Evolutionary conservation across 2,329 filamentous ascomycete species (phyloP).

Genomic region (Verticillium nonalfalfae): DNA sequence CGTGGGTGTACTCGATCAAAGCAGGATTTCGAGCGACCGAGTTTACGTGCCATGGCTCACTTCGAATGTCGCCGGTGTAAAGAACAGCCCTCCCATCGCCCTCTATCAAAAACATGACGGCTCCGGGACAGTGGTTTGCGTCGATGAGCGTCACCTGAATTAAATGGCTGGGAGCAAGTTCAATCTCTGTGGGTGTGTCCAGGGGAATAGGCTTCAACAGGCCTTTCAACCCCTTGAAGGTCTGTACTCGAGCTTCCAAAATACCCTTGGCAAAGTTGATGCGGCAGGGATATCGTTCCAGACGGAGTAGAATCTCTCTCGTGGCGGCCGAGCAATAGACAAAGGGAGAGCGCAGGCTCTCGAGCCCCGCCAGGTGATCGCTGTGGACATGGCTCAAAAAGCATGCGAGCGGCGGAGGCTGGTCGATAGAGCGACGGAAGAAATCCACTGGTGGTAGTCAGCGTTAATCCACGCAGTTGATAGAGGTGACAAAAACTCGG

Average conservation of each 20-base stretch:
- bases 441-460: slow-evolving; percentile 59
- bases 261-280: slow-evolving; percentile 77
- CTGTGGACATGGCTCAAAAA: slow-evolving; percentile 92
- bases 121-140: slow-evolving; percentile 86
- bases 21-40: slow-evolving; percentile 63
- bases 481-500: slow-evolving; percentile 3
- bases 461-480: slow-evolving; percentile 1
- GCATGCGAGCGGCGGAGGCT: slow-evolving; percentile 64
- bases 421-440: slow-evolving; percentile 55
- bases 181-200: slow-evolving; percentile 70
- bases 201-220: slow-evolving; percentile 77
- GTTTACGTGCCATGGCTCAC: slow-evolving; percentile 82
- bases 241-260: slow-evolving; percentile 65
- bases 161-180: slow-evolving; percentile 60
- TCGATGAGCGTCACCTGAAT: slow-evolving; percentile 81
- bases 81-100: slow-evolving; percentile 64
- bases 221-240: slow-evolving; percentile 69
- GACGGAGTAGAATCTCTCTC: slow-evolving; percentile 68
- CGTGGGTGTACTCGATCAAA: slow-evolving; percentile 66
- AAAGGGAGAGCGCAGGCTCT: slow-evolving; percentile 70
- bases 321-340: slow-evolving; percentile 88
- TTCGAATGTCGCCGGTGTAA: slow-evolving; percentile 85
- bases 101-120: slow-evolving; percentile 91
- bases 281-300: slow-evolving; percentile 74
- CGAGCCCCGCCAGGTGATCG: slow-evolving; percentile 79